phyloP scores from a whole-genome alignment of 2,329 filamentous ascomycete species.

The Periconia macrospinosa region DNA sequence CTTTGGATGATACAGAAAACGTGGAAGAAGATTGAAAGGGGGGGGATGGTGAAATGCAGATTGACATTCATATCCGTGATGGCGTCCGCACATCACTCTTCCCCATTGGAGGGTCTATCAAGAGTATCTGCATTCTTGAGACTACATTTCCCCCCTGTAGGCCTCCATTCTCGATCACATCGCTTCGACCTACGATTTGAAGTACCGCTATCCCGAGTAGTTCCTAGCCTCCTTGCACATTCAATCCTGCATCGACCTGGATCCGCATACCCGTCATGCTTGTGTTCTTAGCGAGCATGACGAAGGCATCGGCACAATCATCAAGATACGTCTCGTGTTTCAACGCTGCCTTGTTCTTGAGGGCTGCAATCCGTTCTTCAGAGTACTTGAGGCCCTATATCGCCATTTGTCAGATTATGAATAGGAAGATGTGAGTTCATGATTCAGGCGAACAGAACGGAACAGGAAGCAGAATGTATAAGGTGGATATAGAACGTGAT shows the following conservation, averaged over 20 bases:
- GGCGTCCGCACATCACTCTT: background rate
- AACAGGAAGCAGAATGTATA: background rate
- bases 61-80: background rate
- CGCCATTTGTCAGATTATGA: background rate
- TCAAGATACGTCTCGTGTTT: constrained; percentile 59
- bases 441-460: background rate
- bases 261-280: constrained; percentile 53
- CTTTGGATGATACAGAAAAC: constrained; percentile 51
- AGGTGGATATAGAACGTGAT: background rate
- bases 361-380: constrained; percentile 57
- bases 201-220: background rate
- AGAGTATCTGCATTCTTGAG: background rate
- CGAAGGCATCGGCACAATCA: constrained; percentile 59
- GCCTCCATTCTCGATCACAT: too few relatives aligned
- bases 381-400: constrained; percentile 58
- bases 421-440: background rate
- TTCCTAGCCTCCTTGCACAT: constrained; percentile 26
- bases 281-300: constrained; percentile 58
- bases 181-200: background rate
- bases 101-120: background rate
- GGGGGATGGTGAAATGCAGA: background rate
- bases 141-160: background rate
- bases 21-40: constrained; percentile 38
- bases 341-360: constrained; percentile 60
- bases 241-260: constrained; percentile 43